phyloP scores from a whole-genome alignment of 73 alveolate species.

The Uronychia setigera region DNA sequence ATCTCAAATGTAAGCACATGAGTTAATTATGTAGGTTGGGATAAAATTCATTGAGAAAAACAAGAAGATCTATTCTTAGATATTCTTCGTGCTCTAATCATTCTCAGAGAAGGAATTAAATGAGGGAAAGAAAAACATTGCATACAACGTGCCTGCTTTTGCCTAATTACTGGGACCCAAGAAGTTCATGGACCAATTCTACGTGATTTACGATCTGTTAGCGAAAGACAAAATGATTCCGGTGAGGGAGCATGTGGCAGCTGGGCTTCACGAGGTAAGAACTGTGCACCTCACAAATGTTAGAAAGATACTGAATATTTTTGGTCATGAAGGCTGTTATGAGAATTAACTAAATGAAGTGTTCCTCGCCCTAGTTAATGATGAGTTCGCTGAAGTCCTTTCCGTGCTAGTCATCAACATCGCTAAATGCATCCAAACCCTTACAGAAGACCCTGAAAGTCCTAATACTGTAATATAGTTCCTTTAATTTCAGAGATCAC shows the following conservation, averaged over 20 bases:
- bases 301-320: constrained; percentile 5
- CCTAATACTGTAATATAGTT: neutral
- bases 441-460: neutral
- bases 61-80: neutral
- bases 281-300: neutral
- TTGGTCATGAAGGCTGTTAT: neutral
- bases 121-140: neutral
- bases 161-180: neutral
- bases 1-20: neutral
- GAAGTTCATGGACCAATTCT: constrained; percentile 1
- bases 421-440: neutral
- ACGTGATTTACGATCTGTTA: neutral
- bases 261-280: constrained; percentile 2
- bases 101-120: neutral
- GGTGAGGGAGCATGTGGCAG: constrained; percentile 1
- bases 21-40: neutral
- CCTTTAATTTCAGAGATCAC: neutral
- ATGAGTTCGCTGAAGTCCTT: neutral
- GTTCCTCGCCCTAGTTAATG: neutral
- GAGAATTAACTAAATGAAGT: neutral
- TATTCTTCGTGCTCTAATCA: neutral
- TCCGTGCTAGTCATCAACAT: neutral
- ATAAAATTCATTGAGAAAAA: neutral
- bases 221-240: constrained; percentile 2
- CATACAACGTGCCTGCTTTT: constrained; percentile 1